Percentiles rank a stretch among this genome's conserved stretches.
Evolutionary conservation across 495 filamentous ascomycete species (phyloP).

Genomic region (Lasiosphaeria hispida): DNA sequence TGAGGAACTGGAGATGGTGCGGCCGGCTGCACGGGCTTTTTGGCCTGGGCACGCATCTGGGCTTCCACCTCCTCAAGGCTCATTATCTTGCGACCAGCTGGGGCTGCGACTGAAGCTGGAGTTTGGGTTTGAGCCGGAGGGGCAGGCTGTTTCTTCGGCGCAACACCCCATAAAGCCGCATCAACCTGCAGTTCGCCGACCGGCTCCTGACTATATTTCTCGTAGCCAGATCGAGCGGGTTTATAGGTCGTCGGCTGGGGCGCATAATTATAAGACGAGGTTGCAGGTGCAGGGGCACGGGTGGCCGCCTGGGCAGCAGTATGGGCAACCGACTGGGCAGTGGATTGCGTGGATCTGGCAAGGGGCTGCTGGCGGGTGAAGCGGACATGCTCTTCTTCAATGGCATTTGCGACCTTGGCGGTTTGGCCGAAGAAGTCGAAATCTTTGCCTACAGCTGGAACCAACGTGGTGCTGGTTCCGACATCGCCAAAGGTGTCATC

Average conservation of each 20-base stretch:
- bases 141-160: slow-evolving; percentile 55
- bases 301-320: slow-evolving; percentile 29
- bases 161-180: slow-evolving; percentile 85
- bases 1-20: slow-evolving; percentile 29
- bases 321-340: slow-evolving; percentile 31
- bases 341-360: slow-evolving; percentile 34
- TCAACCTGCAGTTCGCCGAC: slow-evolving; percentile 88
- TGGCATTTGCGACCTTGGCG: slow-evolving; percentile 75
- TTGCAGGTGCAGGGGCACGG: slow-evolving; percentile 26
- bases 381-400: slow-evolving; percentile 85
- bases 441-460: slow-evolving; percentile 68
- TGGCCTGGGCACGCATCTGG: slow-evolving; percentile 72
- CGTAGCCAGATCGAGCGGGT: slow-evolving; percentile 75
- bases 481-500: slow-evolving; percentile 89
- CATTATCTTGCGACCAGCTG: slow-evolving; percentile 75
- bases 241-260: slow-evolving; percentile 48
- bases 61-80: slow-evolving; percentile 97
- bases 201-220: slow-evolving; percentile 72
- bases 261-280: slow-evolving; percentile 37
- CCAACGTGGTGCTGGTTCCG: slow-evolving; percentile 29
- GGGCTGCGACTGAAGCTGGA: slow-evolving; percentile 25
- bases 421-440: slow-evolving; percentile 97
- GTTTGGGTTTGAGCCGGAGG: slow-evolving; percentile 27
- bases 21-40: slow-evolving; percentile 42
- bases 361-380: slow-evolving; percentile 64